Evolutionary conservation across 208 protist species (phyloP).

Genomic region (Trichomonas gallinae): DNA sequence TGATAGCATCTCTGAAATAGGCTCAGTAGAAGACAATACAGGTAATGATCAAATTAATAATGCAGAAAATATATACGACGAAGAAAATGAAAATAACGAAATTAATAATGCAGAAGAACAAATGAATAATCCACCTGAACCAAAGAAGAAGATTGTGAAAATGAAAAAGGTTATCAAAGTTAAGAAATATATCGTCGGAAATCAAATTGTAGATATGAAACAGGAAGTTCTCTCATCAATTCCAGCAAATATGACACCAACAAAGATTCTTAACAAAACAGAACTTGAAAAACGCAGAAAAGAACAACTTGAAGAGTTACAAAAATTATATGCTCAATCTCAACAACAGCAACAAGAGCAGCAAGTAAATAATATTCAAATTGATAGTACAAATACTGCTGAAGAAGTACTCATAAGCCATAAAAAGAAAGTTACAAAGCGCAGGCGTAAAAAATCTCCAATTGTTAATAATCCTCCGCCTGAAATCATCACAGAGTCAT

Average conservation of each 20-base stretch:
- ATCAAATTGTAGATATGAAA: background rate
- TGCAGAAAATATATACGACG: background rate
- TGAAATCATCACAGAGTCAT: no score
- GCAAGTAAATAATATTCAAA: no score
- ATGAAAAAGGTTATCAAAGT: background rate
- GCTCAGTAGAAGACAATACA: background rate
- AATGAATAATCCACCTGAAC: background rate
- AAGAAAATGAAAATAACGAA: background rate
- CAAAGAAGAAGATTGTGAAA: background rate
- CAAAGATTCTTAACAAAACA: background rate
- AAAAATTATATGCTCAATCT: background rate
- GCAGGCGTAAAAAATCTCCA: no score
- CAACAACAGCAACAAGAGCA: background rate
- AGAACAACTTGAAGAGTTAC: background rate
- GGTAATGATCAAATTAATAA: background rate
- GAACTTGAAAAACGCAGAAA: background rate
- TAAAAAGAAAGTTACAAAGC: background rate
- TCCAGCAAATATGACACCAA: background rate
- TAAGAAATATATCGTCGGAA: background rate
- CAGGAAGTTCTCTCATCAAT: background rate
- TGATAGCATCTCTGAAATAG: background rate
- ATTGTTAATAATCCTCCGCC: no score
- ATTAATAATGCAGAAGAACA: background rate
- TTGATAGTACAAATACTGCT: background rate
- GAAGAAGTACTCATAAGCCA: background rate